Percentiles rank a stretch among this genome's conserved stretches.
These are phyloP conservation scores for Cytospora leucostoma DNA, from an alignment of 2,329 filamentous ascomycete species.

Conservation along the genomic window DNA sequence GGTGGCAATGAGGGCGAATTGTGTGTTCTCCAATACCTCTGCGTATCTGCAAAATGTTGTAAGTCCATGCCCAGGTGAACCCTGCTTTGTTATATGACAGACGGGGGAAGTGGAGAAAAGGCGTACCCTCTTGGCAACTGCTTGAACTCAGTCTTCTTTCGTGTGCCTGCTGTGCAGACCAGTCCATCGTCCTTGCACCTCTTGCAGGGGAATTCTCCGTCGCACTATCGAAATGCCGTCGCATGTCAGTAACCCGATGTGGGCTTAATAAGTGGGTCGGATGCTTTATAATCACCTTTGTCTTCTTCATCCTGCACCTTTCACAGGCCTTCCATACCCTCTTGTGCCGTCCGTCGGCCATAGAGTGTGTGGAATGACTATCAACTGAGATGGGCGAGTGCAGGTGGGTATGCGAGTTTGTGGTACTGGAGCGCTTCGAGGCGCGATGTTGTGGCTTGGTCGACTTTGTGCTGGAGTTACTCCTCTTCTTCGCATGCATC, in stretches of 20 bases:
- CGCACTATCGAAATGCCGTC: constrained; percentile 48
- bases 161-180: constrained; percentile 62
- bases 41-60: constrained; percentile 51
- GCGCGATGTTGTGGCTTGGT: constrained; percentile 53
- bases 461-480: constrained; percentile 46
- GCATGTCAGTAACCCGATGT: constrained; percentile 23
- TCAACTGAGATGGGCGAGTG: constrained; percentile 42
- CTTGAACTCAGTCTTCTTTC: constrained; percentile 71
- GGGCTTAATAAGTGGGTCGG: background rate
- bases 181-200: constrained; percentile 66
- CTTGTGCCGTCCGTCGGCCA: constrained; percentile 60
- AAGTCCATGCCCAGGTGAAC: constrained; percentile 25
- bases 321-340: constrained; percentile 69
- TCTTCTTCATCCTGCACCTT: constrained; percentile 70
- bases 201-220: constrained; percentile 67
- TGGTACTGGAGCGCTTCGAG: constrained; percentile 52
- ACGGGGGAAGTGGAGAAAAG: constrained; percentile 7
- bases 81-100: background rate
- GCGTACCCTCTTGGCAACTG: constrained; percentile 63
- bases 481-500: constrained; percentile 40
- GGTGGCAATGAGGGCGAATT: constrained; percentile 64
- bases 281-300: constrained; percentile 51
- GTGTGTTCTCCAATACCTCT: constrained; percentile 66
- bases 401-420: constrained; percentile 40
- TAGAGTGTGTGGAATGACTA: constrained; percentile 42